Evolutionary conservation across 75 land plant genomes (phyloP), one percentile per base, ranked within the genome.

Genomic region (Pinus tabuliformis): DNA sequence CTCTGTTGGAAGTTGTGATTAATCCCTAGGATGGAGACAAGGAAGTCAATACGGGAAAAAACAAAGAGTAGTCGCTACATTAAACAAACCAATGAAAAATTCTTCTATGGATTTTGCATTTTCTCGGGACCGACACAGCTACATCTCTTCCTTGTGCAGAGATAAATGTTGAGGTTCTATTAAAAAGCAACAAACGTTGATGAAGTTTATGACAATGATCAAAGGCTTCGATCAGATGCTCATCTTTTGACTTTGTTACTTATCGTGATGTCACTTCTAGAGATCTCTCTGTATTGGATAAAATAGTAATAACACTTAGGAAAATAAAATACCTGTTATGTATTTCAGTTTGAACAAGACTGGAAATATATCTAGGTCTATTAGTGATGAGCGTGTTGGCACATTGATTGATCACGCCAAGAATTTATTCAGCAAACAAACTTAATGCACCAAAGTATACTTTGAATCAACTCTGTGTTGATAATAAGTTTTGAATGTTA

Each of bases 61-160:
- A 33, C 33, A 33, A 33, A 33, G 33, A 1, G 33, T 1, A 2
- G 33, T 33, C 33, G 33, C 33, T 33, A 33, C 33, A 33, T 33
- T 33, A 33, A 33, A 33, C 1, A 33, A 33, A 33, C 33, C 33
- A 33, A 33, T 33, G 33, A 1, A 33, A 33, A 33, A 33, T 33
- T 33, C 33, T 33, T 33, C 33, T 33, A 33, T 2, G 33, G 33
- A 1, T 33, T 33, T 33, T 33, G 33, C 33, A 33, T 45, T 94
- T 96, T 81, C 94, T 96, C 79, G 94, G 97, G 16, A 94, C 99
- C 39, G 97, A 96, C 77, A 96, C 99, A 33, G 99, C 97, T 73
- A 97, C 97, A 66, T 97, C 99, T 36, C 91, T 96, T 42, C 93
- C 97, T 28, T 88, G 93, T 85, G 97, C 99, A 54, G 98, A 96